A percentile compares a stretch with the other conserved stretches of the same genome.
phyloP scores from a whole-genome alignment of 257 asterid genomes.

The Hygrophila difformis region DNA sequence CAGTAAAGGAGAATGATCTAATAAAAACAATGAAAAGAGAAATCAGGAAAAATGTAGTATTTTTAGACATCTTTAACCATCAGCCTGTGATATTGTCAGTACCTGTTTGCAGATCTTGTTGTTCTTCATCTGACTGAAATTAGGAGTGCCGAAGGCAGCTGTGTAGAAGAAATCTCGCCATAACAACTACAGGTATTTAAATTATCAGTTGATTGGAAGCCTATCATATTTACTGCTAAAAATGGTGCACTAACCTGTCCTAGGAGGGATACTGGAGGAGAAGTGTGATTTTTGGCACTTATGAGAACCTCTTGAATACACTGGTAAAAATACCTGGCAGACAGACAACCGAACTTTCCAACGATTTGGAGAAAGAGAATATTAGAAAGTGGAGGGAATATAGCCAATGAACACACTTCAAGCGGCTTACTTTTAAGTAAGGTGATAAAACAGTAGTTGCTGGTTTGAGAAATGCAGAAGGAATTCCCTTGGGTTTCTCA shows the following conservation, averaged over 20 bases:
- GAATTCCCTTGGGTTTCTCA: constrained; percentile 98
- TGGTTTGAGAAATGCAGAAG: constrained; percentile 76
- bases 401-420: constrained; percentile 3
- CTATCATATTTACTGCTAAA: constrained; percentile 1
- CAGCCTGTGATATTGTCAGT: constrained; percentile 9
- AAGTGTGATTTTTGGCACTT: constrained; percentile 58
- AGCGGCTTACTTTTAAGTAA: constrained; percentile 66
- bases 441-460: constrained; percentile 94
- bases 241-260: constrained; percentile 59
- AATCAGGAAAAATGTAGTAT: neutral
- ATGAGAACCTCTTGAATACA: constrained; percentile 72
- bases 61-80: neutral
- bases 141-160: constrained; percentile 75
- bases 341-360: constrained; percentile 95
- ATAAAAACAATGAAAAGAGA: neutral
- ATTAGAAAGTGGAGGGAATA: constrained; percentile 20
- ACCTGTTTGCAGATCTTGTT: constrained; percentile 95
- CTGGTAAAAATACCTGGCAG: constrained; percentile 91
- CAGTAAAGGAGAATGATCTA: neutral
- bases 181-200: constrained; percentile 47
- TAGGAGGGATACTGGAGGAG: constrained; percentile 97
- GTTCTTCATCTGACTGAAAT: constrained; percentile 75
- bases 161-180: constrained; percentile 98
- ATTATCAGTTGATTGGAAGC: constrained; percentile 15
- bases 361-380: constrained; percentile 26